phyloP scores from a whole-genome alignment of 1,284 basidiomycete species.

The Takashimella koratensis region DNA sequence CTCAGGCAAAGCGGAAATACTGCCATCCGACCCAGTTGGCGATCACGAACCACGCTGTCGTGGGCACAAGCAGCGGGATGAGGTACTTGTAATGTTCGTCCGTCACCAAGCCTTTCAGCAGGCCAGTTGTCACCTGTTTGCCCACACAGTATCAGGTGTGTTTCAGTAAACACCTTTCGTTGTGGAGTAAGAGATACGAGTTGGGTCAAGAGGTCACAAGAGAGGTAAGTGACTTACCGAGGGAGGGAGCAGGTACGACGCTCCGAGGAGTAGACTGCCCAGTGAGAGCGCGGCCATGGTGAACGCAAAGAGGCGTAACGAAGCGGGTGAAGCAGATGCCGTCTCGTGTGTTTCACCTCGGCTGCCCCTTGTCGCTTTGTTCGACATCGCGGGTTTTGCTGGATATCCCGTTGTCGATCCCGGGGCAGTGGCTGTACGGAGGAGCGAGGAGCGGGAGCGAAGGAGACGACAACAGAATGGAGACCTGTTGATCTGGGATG shows the following conservation, averaged over 20 bases:
- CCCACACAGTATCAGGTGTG: neutral
- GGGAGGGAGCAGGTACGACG: neutral
- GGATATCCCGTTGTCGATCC: too few species aligned
- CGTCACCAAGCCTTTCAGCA: conserved; percentile 3
- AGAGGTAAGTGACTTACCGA: neutral
- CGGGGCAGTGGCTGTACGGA: too few species aligned
- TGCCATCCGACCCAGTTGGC: conserved; percentile 97
- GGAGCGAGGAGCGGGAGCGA: too few species aligned
- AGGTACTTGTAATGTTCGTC: conserved; percentile 91
- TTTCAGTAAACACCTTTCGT: neutral
- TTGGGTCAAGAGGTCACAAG: neutral
- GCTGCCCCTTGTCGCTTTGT: too few species aligned
- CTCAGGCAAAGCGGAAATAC: conserved; percentile 76
- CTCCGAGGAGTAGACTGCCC: neutral
- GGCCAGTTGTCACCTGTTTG: neutral
- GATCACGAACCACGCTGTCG: conserved; percentile 80
- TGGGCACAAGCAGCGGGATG: conserved; percentile 70
- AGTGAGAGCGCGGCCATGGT: neutral
- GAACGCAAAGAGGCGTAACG: neutral
- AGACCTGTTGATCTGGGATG: too few species aligned
- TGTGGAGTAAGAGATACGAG: neutral
- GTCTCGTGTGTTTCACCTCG: neutral
- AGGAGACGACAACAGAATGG: too few species aligned
- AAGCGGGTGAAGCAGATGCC: neutral
- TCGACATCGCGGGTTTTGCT: too few species aligned